phyloP scores from a whole-genome alignment of 345 rosid genomes.

The sweet orange (Citrus sinensis) region DVS_A1.0 CM039162.1:6032501-6033000 shows the following conservation, averaged over 20 bases:
- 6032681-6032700: neutral
- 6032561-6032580: neutral
- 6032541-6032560: neutral
- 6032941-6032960: conserved; percentile 77
- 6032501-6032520: neutral
- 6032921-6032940: conserved; percentile 75
- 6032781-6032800: conserved; percentile 60
- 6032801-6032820: conserved; percentile 89
- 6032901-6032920: conserved; percentile 70
- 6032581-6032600: neutral
- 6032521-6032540: neutral
- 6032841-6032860: conserved; percentile 83
- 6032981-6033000: conserved; percentile 42
- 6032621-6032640: neutral
- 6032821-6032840: conserved; percentile 73
- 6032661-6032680: neutral
- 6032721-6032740: neutral
- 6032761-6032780: neutral
- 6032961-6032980: conserved; percentile 73
- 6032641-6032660: neutral
- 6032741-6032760: neutral
- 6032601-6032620: neutral
- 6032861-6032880: conserved; percentile 61
- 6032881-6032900: conserved; percentile 73
- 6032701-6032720: neutral